phyloP scores from a whole-genome alignment of 2,329 filamentous ascomycete species.

The Bipolaris victoriae region DNA sequence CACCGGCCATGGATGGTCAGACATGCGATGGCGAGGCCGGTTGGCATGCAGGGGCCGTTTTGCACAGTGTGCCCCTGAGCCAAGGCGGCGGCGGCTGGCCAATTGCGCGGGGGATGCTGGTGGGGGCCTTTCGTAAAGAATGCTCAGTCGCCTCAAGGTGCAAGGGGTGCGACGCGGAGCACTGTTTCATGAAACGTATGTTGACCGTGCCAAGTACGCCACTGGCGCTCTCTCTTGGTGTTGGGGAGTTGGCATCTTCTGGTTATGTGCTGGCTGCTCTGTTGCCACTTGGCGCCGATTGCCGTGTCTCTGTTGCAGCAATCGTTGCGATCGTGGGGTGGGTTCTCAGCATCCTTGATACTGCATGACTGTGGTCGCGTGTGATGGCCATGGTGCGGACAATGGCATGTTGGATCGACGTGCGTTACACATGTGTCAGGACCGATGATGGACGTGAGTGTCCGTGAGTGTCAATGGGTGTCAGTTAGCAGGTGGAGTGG shows the following conservation, averaged over 20 bases:
- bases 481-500: no score
- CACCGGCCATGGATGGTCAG: constrained; percentile 12
- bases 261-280: neutral
- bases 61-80: constrained; percentile 33
- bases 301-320: neutral
- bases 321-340: neutral
- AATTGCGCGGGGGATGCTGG: constrained; percentile 22
- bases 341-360: neutral
- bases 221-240: constrained; percentile 3
- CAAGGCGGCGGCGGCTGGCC: constrained; percentile 28
- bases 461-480: no score
- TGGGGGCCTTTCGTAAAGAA: constrained; percentile 21
- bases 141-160: constrained; percentile 21
- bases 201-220: constrained; percentile 23
- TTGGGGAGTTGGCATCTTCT: constrained; percentile 11
- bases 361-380: neutral
- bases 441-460: constrained; percentile 11
- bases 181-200: constrained; percentile 37
- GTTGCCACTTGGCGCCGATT: neutral
- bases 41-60: constrained; percentile 28
- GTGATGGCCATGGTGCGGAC: constrained; percentile 7
- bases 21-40: constrained; percentile 17
- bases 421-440: constrained; percentile 23
- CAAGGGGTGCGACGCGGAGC: constrained; percentile 24
- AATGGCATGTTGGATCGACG: constrained; percentile 11